A percentile compares a stretch with the other conserved stretches of the same genome.
Conservation (phyloP, 768 basidiomycete genomes). For the Tricholoma flavovirens region DNA sequence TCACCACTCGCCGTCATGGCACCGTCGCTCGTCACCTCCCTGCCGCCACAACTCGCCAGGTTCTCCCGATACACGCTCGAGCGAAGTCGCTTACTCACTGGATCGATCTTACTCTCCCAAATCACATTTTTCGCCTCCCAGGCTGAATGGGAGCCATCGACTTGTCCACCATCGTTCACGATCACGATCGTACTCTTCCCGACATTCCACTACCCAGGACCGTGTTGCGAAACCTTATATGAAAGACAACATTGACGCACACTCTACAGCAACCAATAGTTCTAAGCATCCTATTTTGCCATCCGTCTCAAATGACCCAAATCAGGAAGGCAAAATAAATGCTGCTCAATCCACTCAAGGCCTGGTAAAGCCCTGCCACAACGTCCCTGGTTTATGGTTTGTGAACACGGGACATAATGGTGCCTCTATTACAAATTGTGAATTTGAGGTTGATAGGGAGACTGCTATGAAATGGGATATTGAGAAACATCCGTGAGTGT, state of each 20-base stretch:
- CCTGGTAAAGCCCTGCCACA: conserved; percentile 21
- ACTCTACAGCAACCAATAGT: background rate
- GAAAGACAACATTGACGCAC: background rate
- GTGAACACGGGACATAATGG: conserved; percentile 25
- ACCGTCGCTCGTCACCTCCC: background rate
- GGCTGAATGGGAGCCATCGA: background rate
- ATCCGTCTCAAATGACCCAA: background rate
- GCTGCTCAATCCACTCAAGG: background rate
- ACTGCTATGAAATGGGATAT: conserved; percentile 29
- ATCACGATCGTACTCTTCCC: background rate
- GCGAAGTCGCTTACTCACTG: background rate
- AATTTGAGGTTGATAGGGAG: conserved; percentile 31
- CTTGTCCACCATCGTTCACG: background rate
- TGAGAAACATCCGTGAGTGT: conserved; percentile 13
- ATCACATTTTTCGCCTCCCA: background rate
- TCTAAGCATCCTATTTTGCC: background rate
- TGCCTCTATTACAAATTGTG: conserved; percentile 28
- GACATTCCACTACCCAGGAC: background rate
- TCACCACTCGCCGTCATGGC: background rate
- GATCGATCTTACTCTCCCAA: background rate
- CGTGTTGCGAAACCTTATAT: background rate
- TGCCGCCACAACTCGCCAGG: background rate
- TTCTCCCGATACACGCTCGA: background rate
- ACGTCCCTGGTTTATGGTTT: conserved; percentile 39
- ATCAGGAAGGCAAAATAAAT: background rate